Conservation (phyloP, 2,329 filamentous ascomycete genomes). For the Alternaria arbusti region DNA sequence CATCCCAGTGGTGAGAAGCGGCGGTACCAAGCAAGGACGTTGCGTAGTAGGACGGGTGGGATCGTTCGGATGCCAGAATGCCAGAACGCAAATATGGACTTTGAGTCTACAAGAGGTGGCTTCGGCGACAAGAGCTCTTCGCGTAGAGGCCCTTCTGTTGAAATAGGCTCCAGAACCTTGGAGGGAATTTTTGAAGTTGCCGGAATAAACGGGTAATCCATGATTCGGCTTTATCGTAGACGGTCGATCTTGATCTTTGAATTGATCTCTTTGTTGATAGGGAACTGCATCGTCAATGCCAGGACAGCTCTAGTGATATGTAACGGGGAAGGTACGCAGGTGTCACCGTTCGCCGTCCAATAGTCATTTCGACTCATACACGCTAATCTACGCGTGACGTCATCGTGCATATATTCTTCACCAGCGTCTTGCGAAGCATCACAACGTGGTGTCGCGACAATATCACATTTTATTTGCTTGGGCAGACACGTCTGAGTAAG, state of each 20-base stretch:
- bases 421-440: neutral
- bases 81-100: constrained; percentile 68
- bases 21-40: constrained; percentile 61
- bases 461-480: neutral
- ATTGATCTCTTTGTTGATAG: neutral
- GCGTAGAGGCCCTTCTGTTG: constrained; percentile 7
- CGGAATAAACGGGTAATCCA: neutral
- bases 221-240: neutral
- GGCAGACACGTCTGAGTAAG: neutral
- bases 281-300: neutral
- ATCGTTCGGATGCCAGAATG: constrained; percentile 58
- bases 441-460: neutral
- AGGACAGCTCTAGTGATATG: neutral
- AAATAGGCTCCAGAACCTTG: neutral
- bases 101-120: constrained; percentile 52
- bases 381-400: neutral
- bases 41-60: constrained; percentile 61
- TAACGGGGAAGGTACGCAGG: neutral
- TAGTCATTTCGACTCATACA: constrained; percentile 5
- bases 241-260: neutral
- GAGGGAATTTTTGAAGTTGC: neutral
- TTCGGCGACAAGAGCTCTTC: constrained; percentile 21
- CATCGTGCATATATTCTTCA: neutral
- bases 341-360: neutral
- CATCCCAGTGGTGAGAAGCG: constrained; percentile 61